Evolutionary conservation across 495 filamentous ascomycete genomes (phyloP), one percentile per base, ranked within the genome.

Genomic region (Neurospora sublineolata): DNA sequence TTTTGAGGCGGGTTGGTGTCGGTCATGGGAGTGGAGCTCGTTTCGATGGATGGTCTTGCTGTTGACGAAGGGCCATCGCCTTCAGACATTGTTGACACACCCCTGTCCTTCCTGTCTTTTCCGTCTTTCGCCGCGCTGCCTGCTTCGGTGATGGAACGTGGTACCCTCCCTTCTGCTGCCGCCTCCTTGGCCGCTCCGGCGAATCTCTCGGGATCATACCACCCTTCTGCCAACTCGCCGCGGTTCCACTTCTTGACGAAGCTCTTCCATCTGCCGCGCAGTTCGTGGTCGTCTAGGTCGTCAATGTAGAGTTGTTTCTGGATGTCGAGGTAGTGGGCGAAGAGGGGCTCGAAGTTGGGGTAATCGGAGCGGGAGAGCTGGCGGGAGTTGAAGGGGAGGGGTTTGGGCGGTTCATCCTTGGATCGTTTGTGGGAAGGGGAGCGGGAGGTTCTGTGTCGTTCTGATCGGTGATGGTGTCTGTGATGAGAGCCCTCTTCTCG

Each of bases 161-260:
- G 42, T 27, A 20, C 39, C n/a, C 69, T 42, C 30, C 12, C n/a
- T 12, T 40, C 27, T 7, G 38, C 27, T 8, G 52, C 41, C 39
- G 68, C 69, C 37, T 36, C 20, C 41, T 18, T 42, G 4, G 71
- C 68, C 40, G 87, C 87, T 68, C 85, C 87, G 44, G 84, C 78
- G 27, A 90, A 82, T 2, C 85, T 89, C 74, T 80, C 82, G 27
- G 93, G 90, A 75, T 94, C 92, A 79, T 99, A 99, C 94, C 95
- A 99, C 33, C 94, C 93, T 79, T 93, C 90, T 3, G 93, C 91
- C 70, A 99, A 84, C 84, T 97, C 94, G 82, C 92, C 93, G 78
- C 88, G 89, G 83, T 99, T 99, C 95, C 95, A 99, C 85, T 94
- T 94, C 3, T 86, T 82, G 16, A 93, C 79, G 77, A 97, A 99